These are phyloP conservation scores for Trichophyton equinum DNA, from an alignment of 2,329 filamentous ascomycete genomes.

Conservation along the genomic window DNA sequence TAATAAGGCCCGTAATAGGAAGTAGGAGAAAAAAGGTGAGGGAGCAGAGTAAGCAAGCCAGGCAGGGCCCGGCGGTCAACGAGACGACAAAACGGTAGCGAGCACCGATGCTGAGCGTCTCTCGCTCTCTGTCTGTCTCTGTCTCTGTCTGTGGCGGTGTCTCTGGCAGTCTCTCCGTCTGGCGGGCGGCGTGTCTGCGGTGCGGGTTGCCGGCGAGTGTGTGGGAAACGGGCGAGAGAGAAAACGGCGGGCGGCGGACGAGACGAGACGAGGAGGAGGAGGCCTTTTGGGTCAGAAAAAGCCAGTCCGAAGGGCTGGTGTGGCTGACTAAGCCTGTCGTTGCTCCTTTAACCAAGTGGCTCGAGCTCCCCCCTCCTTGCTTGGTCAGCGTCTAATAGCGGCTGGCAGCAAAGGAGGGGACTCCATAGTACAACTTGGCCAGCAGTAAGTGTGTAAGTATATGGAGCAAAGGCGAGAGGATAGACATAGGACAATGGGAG, in stretches of 20 bases:
- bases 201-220: neutral
- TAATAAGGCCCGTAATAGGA: neutral
- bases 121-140: neutral
- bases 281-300: neutral
- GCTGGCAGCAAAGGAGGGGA: neutral
- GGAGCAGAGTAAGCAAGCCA: slow-evolving; percentile 2
- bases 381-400: neutral
- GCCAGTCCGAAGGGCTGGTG: neutral
- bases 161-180: neutral
- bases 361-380: neutral
- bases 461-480: too few relatives aligned
- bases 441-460: neutral
- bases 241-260: neutral
- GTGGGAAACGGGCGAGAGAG: neutral
- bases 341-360: neutral
- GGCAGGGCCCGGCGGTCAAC: neutral
- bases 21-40: slow-evolving; percentile 10
- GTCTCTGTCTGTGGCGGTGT: neutral
- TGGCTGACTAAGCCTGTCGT: neutral
- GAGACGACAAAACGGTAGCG: slow-evolving; percentile 1
- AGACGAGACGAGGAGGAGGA: neutral
- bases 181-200: neutral
- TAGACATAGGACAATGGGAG: too few relatives aligned
- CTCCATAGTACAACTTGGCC: too few relatives aligned
- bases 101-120: neutral